Conservation (phyloP, 805 yeast genomes). For the Clavispora vitiphila region DNA sequence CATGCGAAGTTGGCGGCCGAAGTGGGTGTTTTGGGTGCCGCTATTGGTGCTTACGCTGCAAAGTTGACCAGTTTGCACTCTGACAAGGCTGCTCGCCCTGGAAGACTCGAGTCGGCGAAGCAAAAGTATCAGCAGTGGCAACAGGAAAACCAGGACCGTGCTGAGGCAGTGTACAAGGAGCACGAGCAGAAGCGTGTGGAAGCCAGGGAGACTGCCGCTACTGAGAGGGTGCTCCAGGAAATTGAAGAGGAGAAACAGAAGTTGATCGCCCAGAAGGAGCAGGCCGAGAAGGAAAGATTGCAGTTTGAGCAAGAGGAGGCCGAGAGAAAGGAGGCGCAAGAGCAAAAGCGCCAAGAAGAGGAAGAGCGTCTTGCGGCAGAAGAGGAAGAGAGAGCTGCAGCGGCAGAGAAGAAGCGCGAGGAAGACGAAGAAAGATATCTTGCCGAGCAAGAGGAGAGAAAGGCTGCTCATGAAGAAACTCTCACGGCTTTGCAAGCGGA, state of each 20-base stretch:
- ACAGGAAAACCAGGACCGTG: slow-evolving; percentile 38
- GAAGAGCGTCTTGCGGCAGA: slow-evolving; percentile 7
- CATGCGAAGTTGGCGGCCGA: slow-evolving; percentile 38
- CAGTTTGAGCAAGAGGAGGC: slow-evolving; percentile 10
- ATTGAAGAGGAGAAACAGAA: slow-evolving; percentile 12
- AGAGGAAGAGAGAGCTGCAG: slow-evolving; percentile 10
- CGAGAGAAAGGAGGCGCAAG: slow-evolving; percentile 3
- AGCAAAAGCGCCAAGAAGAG: slow-evolving; percentile 8
- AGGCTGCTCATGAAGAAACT: slow-evolving; percentile 15
- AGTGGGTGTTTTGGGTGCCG: slow-evolving; percentile 37
- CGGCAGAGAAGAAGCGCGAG: slow-evolving; percentile 9
- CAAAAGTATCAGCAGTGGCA: slow-evolving; percentile 40
- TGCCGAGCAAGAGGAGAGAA: slow-evolving; percentile 17
- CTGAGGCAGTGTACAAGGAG: slow-evolving; percentile 25
- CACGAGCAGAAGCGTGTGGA: slow-evolving; percentile 20
- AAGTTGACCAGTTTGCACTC: slow-evolving; percentile 34
- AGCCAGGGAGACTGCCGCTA: slow-evolving; percentile 34
- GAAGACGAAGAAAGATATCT: slow-evolving; percentile 25
- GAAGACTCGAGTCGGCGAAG: slow-evolving; percentile 38
- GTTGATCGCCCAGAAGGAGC: slow-evolving; percentile 12
- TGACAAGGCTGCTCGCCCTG: slow-evolving; percentile 33
- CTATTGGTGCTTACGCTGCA: slow-evolving; percentile 42
- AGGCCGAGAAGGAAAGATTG: slow-evolving; percentile 8
- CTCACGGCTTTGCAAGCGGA: slow-evolving; percentile 7
- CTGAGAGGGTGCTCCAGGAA: slow-evolving; percentile 10